These are phyloP conservation scores for Corylus americana DNA, from an alignment of 306 rosid species.

Conservation along the genomic window DNA sequence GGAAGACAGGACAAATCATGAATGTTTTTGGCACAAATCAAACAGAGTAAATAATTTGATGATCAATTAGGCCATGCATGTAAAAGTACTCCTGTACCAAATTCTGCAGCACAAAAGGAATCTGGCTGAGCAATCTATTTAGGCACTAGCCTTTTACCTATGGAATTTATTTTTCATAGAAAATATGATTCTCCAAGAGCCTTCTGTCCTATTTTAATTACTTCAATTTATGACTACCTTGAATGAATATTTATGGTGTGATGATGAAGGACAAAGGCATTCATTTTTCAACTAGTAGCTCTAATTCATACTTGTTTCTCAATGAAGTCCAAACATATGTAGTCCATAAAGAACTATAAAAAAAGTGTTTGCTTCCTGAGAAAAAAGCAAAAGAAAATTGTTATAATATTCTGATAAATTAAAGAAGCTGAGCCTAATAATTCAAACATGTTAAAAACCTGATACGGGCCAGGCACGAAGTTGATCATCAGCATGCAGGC, in stretches of 20 bases:
- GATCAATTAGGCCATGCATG: not conserved
- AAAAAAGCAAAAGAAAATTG: not conserved
- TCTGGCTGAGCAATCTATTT: not conserved
- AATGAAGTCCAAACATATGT: not conserved
- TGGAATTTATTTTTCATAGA: not conserved
- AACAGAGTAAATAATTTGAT: not conserved
- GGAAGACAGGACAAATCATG: not conserved
- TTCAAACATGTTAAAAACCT: constrained; percentile 34
- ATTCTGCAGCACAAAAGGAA: not conserved
- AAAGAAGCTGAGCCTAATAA: not conserved
- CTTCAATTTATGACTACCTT: not conserved
- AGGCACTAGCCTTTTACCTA: not conserved
- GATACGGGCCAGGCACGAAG: constrained; percentile 73
- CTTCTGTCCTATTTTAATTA: not conserved
- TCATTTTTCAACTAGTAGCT: not conserved
- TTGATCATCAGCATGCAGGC: constrained; percentile 39
- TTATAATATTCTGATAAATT: not conserved
- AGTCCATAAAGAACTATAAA: not conserved
- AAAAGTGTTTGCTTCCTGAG: not conserved
- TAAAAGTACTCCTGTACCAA: not conserved
- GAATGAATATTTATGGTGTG: not conserved
- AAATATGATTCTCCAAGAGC: not conserved
- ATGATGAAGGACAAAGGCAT: not conserved
- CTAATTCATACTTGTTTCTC: not conserved
- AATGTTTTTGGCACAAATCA: not conserved